These are phyloP conservation scores for Nicotiana tomentosiformis DNA, from an alignment of 257 asterid species.

Conservation along the genomic window DNA sequence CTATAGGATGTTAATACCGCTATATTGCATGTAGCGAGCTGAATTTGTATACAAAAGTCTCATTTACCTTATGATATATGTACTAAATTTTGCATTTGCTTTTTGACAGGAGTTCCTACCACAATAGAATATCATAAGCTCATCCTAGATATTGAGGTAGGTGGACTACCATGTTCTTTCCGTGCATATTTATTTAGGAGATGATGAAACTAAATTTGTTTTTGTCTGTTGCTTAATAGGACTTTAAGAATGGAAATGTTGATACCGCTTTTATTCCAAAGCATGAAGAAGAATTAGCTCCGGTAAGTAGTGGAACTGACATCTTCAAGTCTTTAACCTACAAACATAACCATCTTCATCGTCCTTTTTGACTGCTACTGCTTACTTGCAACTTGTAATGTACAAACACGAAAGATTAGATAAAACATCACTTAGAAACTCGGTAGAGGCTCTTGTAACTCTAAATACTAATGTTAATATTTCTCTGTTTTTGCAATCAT, in stretches of 20 bases:
- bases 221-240: constrained; percentile 34
- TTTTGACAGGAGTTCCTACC: constrained; percentile 79
- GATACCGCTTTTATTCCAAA: constrained; percentile 98
- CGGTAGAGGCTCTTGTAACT: neutral
- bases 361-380: neutral
- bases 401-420: neutral
- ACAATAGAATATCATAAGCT: constrained; percentile 98
- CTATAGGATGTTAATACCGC: neutral
- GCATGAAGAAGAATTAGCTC: constrained; percentile 91
- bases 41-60: neutral
- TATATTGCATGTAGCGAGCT: neutral
- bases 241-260: constrained; percentile 83
- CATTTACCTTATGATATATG: neutral
- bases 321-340: neutral
- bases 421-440: neutral
- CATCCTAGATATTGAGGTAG: constrained; percentile 89
- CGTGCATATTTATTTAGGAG: neutral
- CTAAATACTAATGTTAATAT: neutral
- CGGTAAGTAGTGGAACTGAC: constrained; percentile 49
- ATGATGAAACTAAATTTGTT: neutral
- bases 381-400: neutral
- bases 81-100: neutral
- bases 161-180: constrained; percentile 13
- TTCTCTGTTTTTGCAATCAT: neutral
- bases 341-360: neutral